phyloP scores from a whole-genome alignment of 176 grass and related monocot species.

The Luzula sylvatica region DNA sequence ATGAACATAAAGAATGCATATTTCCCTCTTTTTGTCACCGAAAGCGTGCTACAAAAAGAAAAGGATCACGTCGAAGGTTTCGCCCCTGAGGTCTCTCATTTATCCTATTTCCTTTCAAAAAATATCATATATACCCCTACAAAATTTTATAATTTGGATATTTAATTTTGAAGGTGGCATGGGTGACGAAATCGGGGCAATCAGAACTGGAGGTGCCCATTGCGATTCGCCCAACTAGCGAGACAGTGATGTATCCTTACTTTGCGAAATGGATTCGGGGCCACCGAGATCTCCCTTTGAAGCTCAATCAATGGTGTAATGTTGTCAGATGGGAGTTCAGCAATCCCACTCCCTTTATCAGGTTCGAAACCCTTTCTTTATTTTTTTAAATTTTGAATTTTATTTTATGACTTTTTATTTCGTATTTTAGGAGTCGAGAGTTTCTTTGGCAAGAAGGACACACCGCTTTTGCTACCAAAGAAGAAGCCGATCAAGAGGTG shows the following conservation, averaged over 20 bases:
- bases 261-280: slow-evolving; percentile 46
- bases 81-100: too few species aligned
- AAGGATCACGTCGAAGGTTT: slow-evolving; percentile 98
- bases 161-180: too few species aligned
- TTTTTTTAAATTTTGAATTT: neutral
- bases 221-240: slow-evolving; percentile 33
- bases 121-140: too few species aligned
- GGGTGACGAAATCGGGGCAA: slow-evolving; percentile 18
- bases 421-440: slow-evolving; percentile 95
- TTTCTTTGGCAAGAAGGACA: slow-evolving; percentile 67
- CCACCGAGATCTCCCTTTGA: slow-evolving; percentile 40
- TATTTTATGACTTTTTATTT: neutral
- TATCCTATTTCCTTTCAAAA: too few species aligned
- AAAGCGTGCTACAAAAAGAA: slow-evolving; percentile 91
- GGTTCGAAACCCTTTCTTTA: slow-evolving; percentile 19
- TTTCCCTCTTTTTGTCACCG: slow-evolving; percentile 95
- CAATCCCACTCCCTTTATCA: slow-evolving; percentile 49
- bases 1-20: slow-evolving; percentile 79
- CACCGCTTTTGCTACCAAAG: neutral
- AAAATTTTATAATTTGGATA: too few species aligned
- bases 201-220: slow-evolving; percentile 17
- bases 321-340: slow-evolving; percentile 57
- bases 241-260: slow-evolving; percentile 44
- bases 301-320: slow-evolving; percentile 45
- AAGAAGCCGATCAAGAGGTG: slow-evolving; percentile 83